phyloP scores from a whole-genome alignment of 2,329 filamentous ascomycete species.

The Hymenoscyphus albidus region DNA sequence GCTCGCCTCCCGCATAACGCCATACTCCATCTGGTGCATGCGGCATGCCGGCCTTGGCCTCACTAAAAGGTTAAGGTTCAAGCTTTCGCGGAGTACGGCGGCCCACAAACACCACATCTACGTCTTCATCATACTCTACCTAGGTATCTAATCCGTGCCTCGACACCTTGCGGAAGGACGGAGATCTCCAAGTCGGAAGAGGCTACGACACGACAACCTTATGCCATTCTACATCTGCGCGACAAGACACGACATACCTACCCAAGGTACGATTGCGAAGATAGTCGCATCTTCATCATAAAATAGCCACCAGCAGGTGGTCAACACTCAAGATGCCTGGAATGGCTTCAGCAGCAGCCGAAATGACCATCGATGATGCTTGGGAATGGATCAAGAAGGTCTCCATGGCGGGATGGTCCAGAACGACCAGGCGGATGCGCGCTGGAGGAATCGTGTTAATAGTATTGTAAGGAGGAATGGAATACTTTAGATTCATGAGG shows the following conservation, averaged over 20 bases:
- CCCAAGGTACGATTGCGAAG: too few relatives aligned
- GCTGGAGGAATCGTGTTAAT: conserved; percentile 25
- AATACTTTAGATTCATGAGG: too few relatives aligned
- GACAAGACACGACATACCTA: too few relatives aligned
- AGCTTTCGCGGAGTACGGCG: neutral
- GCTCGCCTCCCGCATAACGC: too few relatives aligned
- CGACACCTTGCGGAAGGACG: too few relatives aligned
- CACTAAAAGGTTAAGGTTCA: neutral
- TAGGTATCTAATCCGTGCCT: too few relatives aligned
- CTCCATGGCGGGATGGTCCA: conserved; percentile 28
- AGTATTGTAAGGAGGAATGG: conserved; percentile 24
- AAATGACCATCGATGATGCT: conserved; percentile 33
- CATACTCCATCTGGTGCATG: too few relatives aligned
- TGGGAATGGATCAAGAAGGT: conserved; percentile 27
- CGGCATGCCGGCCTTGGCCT: neutral
- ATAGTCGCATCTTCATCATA: neutral
- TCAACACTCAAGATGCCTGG: neutral
- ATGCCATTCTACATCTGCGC: too few relatives aligned
- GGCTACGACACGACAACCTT: too few relatives aligned
- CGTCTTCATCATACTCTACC: neutral
- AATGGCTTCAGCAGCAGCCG: conserved; percentile 20
- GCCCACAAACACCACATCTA: neutral
- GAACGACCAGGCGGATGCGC: conserved; percentile 32
- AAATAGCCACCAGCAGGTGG: neutral
- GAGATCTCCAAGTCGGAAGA: too few relatives aligned